phyloP scores from a whole-genome alignment of 176 grass and related monocot species.

The Alopecurus myosuroides region DNA sequence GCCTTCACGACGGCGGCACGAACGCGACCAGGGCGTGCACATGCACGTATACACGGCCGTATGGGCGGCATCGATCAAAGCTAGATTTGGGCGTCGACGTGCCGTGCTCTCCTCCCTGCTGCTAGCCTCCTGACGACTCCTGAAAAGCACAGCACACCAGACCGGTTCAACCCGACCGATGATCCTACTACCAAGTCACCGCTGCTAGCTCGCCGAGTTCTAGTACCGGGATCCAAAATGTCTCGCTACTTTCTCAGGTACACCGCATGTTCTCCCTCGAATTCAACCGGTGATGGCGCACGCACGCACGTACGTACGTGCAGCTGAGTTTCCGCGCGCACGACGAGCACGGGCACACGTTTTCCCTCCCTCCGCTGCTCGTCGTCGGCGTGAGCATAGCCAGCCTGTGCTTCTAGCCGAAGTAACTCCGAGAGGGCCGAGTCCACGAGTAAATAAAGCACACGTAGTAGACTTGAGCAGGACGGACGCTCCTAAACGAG shows the following conservation, averaged over 20 bases:
- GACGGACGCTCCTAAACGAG: not conserved
- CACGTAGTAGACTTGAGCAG: not conserved
- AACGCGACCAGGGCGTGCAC: not conserved
- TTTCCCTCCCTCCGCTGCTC: not conserved
- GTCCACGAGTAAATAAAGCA: not conserved
- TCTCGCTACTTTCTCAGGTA: not conserved
- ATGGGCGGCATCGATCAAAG: not conserved
- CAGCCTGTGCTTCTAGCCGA: not conserved
- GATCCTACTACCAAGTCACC: not conserved
- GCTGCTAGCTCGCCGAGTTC: not conserved
- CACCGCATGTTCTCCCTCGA: not conserved
- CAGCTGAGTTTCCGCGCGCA: not conserved
- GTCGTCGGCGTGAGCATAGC: not conserved
- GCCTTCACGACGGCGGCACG: not conserved
- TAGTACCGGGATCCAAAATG: too few relatives aligned
- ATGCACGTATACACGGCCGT: not conserved
- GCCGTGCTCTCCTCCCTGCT: not conserved
- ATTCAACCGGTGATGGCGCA: not conserved
- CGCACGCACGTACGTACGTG: too few relatives aligned
- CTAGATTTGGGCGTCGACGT: not conserved
- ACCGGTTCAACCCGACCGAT: not conserved
- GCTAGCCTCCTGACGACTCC: not conserved
- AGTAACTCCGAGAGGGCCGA: not conserved
- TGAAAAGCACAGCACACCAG: not conserved
- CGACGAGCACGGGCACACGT: not conserved